These are phyloP conservation scores for Alternaria brassicae DNA, from an alignment of 2,329 filamentous ascomycete genomes.

Conservation along the genomic window DNA sequence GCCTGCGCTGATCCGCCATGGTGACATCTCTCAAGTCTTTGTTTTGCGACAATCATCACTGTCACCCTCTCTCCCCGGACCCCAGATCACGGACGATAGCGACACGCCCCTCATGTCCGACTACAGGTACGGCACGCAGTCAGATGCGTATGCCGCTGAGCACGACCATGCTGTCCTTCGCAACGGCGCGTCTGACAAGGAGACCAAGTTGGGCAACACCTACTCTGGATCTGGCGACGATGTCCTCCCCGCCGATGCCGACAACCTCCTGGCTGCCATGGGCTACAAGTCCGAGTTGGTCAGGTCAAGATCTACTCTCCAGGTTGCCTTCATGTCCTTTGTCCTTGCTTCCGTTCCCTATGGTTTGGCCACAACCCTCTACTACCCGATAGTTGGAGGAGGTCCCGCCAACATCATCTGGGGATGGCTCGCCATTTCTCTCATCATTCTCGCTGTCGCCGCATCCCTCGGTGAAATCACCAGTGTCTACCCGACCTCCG, in stretches of 20 bases:
- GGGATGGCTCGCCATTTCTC: constrained; percentile 73
- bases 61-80: constrained; percentile 16
- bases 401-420: constrained; percentile 74
- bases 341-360: constrained; percentile 78
- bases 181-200: constrained; percentile 30
- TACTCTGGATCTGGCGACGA: constrained; percentile 33
- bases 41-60: constrained; percentile 25
- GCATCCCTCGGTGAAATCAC: constrained; percentile 76
- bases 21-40: constrained; percentile 23
- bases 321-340: constrained; percentile 79
- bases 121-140: constrained; percentile 44
- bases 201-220: constrained; percentile 36
- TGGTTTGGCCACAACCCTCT: constrained; percentile 73
- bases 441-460: constrained; percentile 73
- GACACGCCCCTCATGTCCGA: constrained; percentile 28
- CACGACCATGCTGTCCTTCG: constrained; percentile 37
- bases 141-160: constrained; percentile 45
- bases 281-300: constrained; percentile 72
- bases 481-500: constrained; percentile 77
- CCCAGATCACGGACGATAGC: constrained; percentile 18
- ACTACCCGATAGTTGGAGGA: constrained; percentile 71
- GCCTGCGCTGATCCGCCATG: constrained; percentile 29
- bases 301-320: constrained; percentile 70
- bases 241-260: constrained; percentile 56
- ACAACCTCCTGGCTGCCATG: constrained; percentile 68